Evolutionary conservation across 192 early-diverging fungal species (phyloP), one percentile per base, ranked within the genome.

Genomic region (Rhizophagus sp.): DNA sequence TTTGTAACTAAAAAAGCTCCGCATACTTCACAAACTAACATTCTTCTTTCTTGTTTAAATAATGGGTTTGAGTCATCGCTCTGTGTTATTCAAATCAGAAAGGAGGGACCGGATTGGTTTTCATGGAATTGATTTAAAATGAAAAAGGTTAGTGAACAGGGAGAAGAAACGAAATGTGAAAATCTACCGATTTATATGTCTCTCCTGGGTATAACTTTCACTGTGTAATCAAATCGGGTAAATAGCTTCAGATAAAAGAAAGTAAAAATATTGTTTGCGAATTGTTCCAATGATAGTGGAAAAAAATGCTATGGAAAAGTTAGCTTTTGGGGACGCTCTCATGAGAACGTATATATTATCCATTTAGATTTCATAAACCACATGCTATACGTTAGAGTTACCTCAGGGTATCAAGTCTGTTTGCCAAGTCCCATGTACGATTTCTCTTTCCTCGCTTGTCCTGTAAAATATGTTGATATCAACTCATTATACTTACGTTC

Each of bases 1-100:
- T 94, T 93, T 63, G 92, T 90, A 52, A 96, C 95, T 73, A 96
- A 83, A 57, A 94, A 93, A 8, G 94, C 95, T 57, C 93, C 92
- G 83, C 95, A 96, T 34, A 96, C 92, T 72, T 93, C 90, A 81
- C 95, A 96, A 27, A 96, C 92, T 73, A 93, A 89, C 86, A 95
- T 90, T 25, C 89, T 85, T 79, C 93, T 92, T 39, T 94, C 93
- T 70, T 91, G 89, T 71, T 91, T 88, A 62, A 91, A 90, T 83
- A 92, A 86, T 12, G 91, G 91, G 65, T 91, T 91, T 27, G 81
- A 89, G 80, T 80, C 89, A 83, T 88, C 87, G 75, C 83, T 86
- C 73, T 83, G 66, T 63, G 78, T 83, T 61, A 80, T 77, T 57
- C 22, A 62, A 52, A 73, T 52, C 47, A 73, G 52, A 75, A 62